Conservation (phyloP, 1,139 yeast genomes). For the Hemisphaericaspora lyxosophila region DNA sequence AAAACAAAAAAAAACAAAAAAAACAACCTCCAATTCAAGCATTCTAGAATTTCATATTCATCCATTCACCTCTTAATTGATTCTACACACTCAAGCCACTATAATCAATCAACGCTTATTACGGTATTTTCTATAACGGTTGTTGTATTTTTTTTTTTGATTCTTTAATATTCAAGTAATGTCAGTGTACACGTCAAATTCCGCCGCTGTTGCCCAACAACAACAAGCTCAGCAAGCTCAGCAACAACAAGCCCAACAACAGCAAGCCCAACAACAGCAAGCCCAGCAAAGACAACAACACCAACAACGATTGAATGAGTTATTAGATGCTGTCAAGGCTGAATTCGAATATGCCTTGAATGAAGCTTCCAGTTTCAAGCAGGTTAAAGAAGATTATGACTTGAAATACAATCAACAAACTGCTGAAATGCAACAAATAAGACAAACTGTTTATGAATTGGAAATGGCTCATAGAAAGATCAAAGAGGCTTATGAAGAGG, state of each 20-base stretch:
- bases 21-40: too few species aligned
- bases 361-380: constrained; percentile 84
- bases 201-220: constrained; percentile 30
- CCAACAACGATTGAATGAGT: constrained; percentile 64
- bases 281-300: constrained; percentile 41
- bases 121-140: too few species aligned
- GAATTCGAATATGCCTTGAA: constrained; percentile 85
- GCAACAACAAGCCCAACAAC: constrained; percentile 15
- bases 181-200: constrained; percentile 40
- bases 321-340: constrained; percentile 87
- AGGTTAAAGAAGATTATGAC: constrained; percentile 93
- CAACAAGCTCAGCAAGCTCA: constrained; percentile 20
- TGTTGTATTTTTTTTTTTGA: too few species aligned
- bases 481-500: constrained; percentile 95
- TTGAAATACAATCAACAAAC: constrained; percentile 88
- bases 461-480: constrained; percentile 93
- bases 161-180: too few species aligned
- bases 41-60: too few species aligned
- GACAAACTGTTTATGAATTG: constrained; percentile 90
- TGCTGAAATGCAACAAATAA: constrained; percentile 90
- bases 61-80: too few species aligned
- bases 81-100: too few species aligned
- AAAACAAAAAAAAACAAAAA: too few species aligned
- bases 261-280: constrained; percentile 18
- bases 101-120: too few species aligned